Conservation (phyloP, 176 grass and related monocot species). For the Aegilops umbellulata region DNA sequence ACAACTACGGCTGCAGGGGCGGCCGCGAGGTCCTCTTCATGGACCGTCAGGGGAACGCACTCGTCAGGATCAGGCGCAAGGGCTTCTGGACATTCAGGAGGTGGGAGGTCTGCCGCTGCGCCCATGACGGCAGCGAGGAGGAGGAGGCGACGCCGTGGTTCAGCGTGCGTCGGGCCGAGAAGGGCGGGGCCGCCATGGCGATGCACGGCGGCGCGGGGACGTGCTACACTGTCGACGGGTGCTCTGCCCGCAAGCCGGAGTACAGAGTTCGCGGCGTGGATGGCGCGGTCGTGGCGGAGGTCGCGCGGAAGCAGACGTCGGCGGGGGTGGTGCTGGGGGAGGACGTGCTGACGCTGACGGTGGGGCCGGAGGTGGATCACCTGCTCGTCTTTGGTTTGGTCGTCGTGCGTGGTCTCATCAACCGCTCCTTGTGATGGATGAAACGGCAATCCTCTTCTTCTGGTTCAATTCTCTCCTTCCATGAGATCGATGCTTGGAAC, state of each 20-base stretch:
- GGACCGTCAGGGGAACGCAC: conserved; percentile 48
- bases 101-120: conserved; percentile 26
- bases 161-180: conserved; percentile 21
- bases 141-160: conserved; percentile 43
- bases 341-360: conserved; percentile 62
- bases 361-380: conserved; percentile 51
- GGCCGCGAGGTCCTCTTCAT: conserved; percentile 61
- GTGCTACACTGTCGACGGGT: conserved; percentile 22
- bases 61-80: conserved; percentile 53
- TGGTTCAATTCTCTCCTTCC: no score
- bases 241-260: conserved; percentile 30
- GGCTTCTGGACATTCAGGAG: conserved; percentile 30
- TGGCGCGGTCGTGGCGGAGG: conserved; percentile 2
- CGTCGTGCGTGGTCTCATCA: neutral
- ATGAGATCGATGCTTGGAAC: no score
- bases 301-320: conserved; percentile 49
- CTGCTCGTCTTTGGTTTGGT: conserved; percentile 31
- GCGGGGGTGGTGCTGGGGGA: conserved; percentile 45
- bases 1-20: conserved; percentile 68
- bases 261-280: conserved; percentile 17
- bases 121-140: neutral
- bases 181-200: neutral
- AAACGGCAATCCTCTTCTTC: neutral
- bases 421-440: conserved; percentile 16
- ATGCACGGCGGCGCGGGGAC: conserved; percentile 22